Evolutionary conservation across 371 early-diverging fungal genomes (phyloP).

Genomic region (Lichtheimia ramosa): DNA sequence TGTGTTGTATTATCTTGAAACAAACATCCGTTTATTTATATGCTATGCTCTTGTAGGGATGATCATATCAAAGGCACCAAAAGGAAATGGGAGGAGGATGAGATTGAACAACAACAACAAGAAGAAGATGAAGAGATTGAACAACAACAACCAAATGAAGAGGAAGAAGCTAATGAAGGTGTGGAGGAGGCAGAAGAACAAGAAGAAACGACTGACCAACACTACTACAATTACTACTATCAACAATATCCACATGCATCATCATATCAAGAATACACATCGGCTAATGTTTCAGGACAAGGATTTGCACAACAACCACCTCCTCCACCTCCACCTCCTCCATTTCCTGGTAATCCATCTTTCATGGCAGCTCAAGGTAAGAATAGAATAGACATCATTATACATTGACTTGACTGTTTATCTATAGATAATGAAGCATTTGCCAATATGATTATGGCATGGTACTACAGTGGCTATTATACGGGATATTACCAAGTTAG

Average conservation of each 20-base stretch:
- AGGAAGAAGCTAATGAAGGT: not conserved
- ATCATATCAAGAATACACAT: not conserved
- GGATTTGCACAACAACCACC: not conserved
- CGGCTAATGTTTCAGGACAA: too few species aligned
- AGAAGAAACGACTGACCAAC: not conserved
- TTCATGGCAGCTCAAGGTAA: not conserved
- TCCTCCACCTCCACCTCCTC: conserved; percentile 1
- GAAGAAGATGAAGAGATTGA: conserved; percentile 2
- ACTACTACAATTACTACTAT: not conserved
- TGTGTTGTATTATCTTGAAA: not conserved
- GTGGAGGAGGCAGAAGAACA: not conserved
- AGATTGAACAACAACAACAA: not conserved
- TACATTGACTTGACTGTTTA: too few species aligned
- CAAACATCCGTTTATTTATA: too few species aligned
- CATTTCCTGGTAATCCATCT: not conserved
- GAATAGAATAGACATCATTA: not conserved
- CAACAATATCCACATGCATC: not conserved
- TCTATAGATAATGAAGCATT: conserved; percentile 20
- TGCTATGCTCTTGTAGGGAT: not conserved
- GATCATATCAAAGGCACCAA: not conserved
- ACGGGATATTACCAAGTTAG: conserved; percentile 66
- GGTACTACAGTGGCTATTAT: conserved; percentile 80
- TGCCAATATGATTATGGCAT: conserved; percentile 66
- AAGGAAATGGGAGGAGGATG: not conserved
- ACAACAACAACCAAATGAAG: not conserved